Percentiles rank a stretch among this genome's conserved stretches.
Evolutionary conservation across 129 eudicot genomes (phyloP).

Genomic region (carrot (Daucus carota)): DNA sequence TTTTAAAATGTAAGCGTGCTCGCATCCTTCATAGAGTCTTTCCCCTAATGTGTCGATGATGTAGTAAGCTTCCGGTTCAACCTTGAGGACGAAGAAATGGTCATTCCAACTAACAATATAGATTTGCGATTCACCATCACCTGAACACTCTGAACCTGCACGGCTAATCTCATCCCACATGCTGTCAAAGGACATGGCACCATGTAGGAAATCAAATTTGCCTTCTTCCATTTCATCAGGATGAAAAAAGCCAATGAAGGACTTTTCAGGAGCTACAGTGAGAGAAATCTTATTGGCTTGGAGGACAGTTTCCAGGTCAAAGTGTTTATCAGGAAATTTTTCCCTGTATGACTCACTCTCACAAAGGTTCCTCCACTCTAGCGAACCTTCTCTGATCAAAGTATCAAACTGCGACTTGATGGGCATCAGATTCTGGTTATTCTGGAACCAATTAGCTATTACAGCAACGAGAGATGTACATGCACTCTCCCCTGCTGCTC

Average conservation of each 20-base stretch:
- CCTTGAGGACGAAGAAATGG: not conserved
- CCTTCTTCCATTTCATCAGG: slow-evolving; percentile 7
- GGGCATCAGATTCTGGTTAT: slow-evolving; percentile 38
- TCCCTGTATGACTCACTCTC: not conserved
- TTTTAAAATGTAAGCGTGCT: slow-evolving; percentile 1
- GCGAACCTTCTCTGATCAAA: slow-evolving; percentile 48
- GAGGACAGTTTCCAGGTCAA: slow-evolving; percentile 4
- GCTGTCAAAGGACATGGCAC: slow-evolving; percentile 3
- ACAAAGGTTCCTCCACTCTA: slow-evolving; percentile 5
- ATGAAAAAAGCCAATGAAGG: not conserved
- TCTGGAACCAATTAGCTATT: slow-evolving; percentile 49
- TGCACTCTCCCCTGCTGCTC: slow-evolving; percentile 58
- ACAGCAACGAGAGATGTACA: slow-evolving; percentile 56
- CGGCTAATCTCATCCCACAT: slow-evolving; percentile 3
- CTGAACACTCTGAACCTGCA: not conserved
- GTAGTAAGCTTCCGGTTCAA: slow-evolving; percentile 1
- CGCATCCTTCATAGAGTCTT: not conserved
- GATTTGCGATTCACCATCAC: not conserved
- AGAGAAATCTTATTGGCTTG: not conserved
- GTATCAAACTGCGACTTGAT: slow-evolving; percentile 19
- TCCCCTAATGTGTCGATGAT: slow-evolving; percentile 3
- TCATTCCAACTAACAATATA: slow-evolving; percentile 4
- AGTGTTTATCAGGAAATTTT: slow-evolving; percentile 1
- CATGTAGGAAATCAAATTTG: not conserved
- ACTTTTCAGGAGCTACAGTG: not conserved